phyloP scores from a whole-genome alignment of 2,329 filamentous ascomycete genomes.

The Apiospora malaysiana region DNA sequence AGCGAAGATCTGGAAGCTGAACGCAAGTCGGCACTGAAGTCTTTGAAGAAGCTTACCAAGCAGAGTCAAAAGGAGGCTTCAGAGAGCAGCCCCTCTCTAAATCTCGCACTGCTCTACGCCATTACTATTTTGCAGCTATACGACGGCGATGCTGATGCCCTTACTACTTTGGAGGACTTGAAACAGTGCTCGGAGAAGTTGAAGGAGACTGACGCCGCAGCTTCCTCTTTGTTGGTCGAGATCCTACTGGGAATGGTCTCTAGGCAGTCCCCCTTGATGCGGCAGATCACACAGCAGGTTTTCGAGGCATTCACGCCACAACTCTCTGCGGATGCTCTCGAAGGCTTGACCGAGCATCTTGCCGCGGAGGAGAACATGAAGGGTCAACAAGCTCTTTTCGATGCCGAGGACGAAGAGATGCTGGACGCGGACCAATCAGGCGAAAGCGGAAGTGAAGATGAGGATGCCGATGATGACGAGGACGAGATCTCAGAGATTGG shows the following conservation, averaged over 20 bases:
- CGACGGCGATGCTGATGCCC: conserved; percentile 84
- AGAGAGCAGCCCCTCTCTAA: conserved; percentile 55
- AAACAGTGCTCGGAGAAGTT: conserved; percentile 74
- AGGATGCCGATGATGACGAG: conserved; percentile 47
- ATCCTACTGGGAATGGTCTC: conserved; percentile 90
- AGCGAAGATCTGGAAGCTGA: conserved; percentile 60
- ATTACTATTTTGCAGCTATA: conserved; percentile 88
- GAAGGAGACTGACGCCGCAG: conserved; percentile 60
- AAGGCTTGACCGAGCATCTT: conserved; percentile 71
- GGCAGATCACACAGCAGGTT: conserved; percentile 85
- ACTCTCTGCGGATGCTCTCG: conserved; percentile 75
- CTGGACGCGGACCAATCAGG: conserved; percentile 48
- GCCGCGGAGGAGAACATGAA: conserved; percentile 79
- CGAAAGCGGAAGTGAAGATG: conserved; percentile 48
- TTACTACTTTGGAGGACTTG: conserved; percentile 83
- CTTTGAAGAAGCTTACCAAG: conserved; percentile 60
- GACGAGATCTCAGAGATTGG: conserved; percentile 46
- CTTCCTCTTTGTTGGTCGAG: conserved; percentile 80
- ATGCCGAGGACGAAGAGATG: conserved; percentile 67
- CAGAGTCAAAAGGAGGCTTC: conserved; percentile 40
- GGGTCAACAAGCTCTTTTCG: conserved; percentile 87
- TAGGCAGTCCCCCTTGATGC: conserved; percentile 82
- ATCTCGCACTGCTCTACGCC: conserved; percentile 81
- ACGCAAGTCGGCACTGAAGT: conserved; percentile 56
- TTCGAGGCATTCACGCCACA: conserved; percentile 82